Percentiles rank a stretch among this genome's conserved stretches.
Conservation (phyloP, 805 yeast species). For the Candida lessepsii region DNA sequence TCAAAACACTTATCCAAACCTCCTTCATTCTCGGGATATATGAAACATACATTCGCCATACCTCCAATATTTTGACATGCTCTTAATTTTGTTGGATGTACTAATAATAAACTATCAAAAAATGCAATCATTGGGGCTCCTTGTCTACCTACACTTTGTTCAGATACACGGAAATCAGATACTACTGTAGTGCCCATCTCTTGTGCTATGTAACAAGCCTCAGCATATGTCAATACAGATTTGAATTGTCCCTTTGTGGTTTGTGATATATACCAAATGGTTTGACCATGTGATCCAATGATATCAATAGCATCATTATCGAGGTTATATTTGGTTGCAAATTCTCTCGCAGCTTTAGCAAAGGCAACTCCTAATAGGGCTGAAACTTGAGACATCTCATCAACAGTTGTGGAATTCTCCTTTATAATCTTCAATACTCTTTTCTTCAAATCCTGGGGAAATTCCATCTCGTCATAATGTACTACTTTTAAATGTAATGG, state of each 20-base stretch:
- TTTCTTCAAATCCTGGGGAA: conserved; percentile 12
- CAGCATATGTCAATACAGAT: conserved; percentile 22
- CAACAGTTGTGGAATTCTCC: conserved; percentile 14
- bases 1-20: conserved; percentile 22
- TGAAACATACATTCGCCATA: conserved; percentile 22
- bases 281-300: conserved; percentile 26
- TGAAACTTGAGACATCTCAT: conserved; percentile 14
- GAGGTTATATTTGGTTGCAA: conserved; percentile 10
- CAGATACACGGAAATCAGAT: conserved; percentile 22
- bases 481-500: conserved; percentile 13
- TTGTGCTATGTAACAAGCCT: conserved; percentile 19
- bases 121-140: conserved; percentile 27
- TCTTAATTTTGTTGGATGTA: conserved; percentile 19
- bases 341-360: conserved; percentile 12
- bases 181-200: conserved; percentile 19
- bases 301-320: conserved; percentile 16
- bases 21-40: conserved; percentile 20
- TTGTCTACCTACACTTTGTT: conserved; percentile 24
- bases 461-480: conserved; percentile 14
- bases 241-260: conserved; percentile 12
- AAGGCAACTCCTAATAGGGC: conserved; percentile 14
- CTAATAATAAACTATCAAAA: conserved; percentile 22
- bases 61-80: conserved; percentile 27
- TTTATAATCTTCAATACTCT: conserved; percentile 11
- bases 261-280: conserved; percentile 22